Base-by-base conservation (phyloP, 2,329 filamentous ascomycete genomes). In the Bipolaris gigantea region DNA sequence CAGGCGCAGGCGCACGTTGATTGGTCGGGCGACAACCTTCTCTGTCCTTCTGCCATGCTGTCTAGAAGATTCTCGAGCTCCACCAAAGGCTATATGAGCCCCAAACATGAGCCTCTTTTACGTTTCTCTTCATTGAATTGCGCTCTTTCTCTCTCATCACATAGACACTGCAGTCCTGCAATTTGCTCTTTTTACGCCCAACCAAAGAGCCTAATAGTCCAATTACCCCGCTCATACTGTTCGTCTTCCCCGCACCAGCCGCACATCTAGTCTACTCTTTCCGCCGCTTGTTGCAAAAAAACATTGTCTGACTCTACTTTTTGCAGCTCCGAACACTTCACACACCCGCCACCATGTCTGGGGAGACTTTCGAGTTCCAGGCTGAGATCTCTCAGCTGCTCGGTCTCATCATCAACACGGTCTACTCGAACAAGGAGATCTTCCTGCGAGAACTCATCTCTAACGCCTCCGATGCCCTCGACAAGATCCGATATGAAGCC, bases 381-480 rank as follows among this genome's bases (percentile, higher is more conserved):
- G 94, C 94, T 89, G 94, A 99, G 90, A 99, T 99, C 78, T 97
- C 93, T 89, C 94, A 99, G 90, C 90, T 99, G 67, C 89, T 99
- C 77, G 92, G 89, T 70, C 90, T 99, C 78, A 99, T 99, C 82
- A 99, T 99, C 87, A 99, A 99, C 90, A 97, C 94, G 67, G 94
- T 99, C 83, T 99, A 97, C 86, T 97, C 92, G 72, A 99, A 99
- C 89, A 99, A 99, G 86, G 94, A 97, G 83, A 97, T 99, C 78
- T 99, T 99, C 88, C 83, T 99, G 73, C 85, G 94, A 89, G 94
- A 99, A 83, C 78, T 99, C 72, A 90, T 99, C 75, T 97, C 94
- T 82, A 99, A 99, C 83, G 89, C 89, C 76, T 97, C 93, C 74
- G 94, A 99, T 89, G 94, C 94, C 59, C 86, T 99, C 72, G 94